These are phyloP conservation scores for Maudiozyma pseudohumilis DNA, from an alignment of 805 yeast genomes.

Conservation along the genomic window DNA sequence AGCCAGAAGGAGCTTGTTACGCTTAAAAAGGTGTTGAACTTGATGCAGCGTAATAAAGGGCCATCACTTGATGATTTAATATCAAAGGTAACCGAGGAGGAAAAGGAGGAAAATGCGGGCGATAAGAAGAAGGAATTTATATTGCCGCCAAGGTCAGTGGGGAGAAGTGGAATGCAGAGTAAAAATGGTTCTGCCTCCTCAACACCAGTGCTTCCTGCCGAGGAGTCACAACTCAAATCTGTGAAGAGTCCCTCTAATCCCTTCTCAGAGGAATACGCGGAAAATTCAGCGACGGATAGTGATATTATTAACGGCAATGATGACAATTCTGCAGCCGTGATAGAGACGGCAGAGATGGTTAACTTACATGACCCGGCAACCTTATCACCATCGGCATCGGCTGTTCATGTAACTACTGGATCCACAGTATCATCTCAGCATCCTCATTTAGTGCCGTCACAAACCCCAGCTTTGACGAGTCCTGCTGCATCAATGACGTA, in stretches of 20 bases:
- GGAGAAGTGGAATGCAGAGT: slow-evolving; percentile 23
- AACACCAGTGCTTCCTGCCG: background rate
- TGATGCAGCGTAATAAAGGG: slow-evolving; percentile 8
- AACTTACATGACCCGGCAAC: background rate
- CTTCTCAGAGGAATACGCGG: background rate
- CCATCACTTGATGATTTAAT: slow-evolving; percentile 6
- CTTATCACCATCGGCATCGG: background rate
- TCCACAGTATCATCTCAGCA: background rate
- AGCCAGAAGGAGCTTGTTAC: slow-evolving; percentile 19
- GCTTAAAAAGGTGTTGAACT: slow-evolving; percentile 9
- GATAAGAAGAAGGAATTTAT: slow-evolving; percentile 9
- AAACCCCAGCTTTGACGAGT: slow-evolving; percentile 9
- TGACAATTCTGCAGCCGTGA: background rate
- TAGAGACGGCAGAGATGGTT: background rate
- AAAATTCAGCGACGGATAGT: background rate
- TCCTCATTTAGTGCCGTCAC: slow-evolving; percentile 1
- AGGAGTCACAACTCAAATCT: background rate
- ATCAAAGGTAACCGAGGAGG: slow-evolving; percentile 2
- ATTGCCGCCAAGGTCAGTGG: slow-evolving; percentile 34
- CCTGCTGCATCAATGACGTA: slow-evolving; percentile 30
- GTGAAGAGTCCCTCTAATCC: background rate
- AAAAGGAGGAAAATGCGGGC: background rate
- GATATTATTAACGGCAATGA: background rate
- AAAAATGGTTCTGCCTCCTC: slow-evolving; percentile 4
- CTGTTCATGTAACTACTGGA: background rate